Evolutionary conservation across 352 stramenopile species (phyloP).

Genomic region (Phytophthora palmivora): DNA sequence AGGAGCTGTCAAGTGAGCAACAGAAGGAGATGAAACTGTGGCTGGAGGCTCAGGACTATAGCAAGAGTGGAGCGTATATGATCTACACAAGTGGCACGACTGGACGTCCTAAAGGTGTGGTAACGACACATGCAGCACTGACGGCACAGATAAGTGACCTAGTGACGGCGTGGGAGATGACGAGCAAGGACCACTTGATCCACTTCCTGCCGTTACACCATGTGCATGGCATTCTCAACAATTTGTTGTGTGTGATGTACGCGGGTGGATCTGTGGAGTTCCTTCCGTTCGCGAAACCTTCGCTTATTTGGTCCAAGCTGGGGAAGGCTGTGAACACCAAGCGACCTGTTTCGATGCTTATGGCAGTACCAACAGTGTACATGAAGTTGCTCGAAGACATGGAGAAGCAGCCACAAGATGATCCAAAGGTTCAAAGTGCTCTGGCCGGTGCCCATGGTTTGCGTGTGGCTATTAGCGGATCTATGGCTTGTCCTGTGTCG

Average conservation of each 20-base stretch:
- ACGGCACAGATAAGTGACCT: conserved; percentile 86
- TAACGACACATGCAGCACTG: conserved; percentile 73
- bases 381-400: conserved; percentile 86
- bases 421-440: conserved; percentile 18
- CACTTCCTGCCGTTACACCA: conserved; percentile 93
- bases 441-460: conserved; percentile 33
- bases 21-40: conserved; percentile 41
- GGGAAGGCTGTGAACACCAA: conserved; percentile 18
- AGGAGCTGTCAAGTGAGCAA: conserved; percentile 19
- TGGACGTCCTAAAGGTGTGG: conserved; percentile 81
- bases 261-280: conserved; percentile 87
- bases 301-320: conserved; percentile 70
- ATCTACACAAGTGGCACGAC: conserved; percentile 91
- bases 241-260: conserved; percentile 82
- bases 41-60: conserved; percentile 33
- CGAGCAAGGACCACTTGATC: conserved; percentile 75
- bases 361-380: conserved; percentile 94
- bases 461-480: conserved; percentile 82
- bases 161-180: conserved; percentile 87
- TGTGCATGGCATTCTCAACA: conserved; percentile 93
- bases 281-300: conserved; percentile 59
- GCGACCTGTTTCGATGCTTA: conserved; percentile 74
- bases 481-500: conserved; percentile 85
- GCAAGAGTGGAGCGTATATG: conserved; percentile 51
- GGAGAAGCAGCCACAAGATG: conserved; percentile 38